phyloP scores from a whole-genome alignment of 164 flowering plant species.

The Berberis thunbergii region DNA sequence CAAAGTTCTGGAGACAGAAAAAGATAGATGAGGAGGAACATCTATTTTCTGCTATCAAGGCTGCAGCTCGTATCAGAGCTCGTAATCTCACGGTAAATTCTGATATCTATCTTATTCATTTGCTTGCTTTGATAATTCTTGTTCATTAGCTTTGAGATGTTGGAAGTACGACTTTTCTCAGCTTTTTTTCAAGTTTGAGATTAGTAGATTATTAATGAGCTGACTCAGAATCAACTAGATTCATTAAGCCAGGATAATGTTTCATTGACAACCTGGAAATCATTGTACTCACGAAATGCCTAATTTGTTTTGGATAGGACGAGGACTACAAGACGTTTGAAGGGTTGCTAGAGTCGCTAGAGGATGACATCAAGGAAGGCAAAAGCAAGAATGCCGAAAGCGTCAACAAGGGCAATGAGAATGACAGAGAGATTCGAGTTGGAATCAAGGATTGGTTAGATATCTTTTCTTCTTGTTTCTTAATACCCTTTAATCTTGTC shows the following conservation, averaged over 20 bases:
- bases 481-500: no score
- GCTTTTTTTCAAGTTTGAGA: no score
- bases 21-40: conserved; percentile 67
- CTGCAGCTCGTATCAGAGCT: conserved; percentile 67
- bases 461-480: neutral
- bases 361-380: neutral
- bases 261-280: no score
- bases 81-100: conserved; percentile 43
- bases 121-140: no score
- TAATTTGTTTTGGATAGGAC: conserved; percentile 29
- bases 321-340: conserved; percentile 50
- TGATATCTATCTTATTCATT: neutral
- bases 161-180: no score
- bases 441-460: conserved; percentile 78
- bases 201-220: no score
- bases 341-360: conserved; percentile 42
- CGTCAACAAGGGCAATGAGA: conserved; percentile 7
- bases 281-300: neutral
- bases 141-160: no score
- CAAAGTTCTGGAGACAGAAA: conserved; percentile 57
- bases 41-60: conserved; percentile 61
- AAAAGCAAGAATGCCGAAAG: conserved; percentile 6
- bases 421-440: conserved; percentile 33
- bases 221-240: no score
- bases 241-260: no score